Percentiles rank a stretch among this genome's conserved stretches.
phyloP scores from a whole-genome alignment of 148 eudicot genomes.

The Polygonum aviculare region DNA sequence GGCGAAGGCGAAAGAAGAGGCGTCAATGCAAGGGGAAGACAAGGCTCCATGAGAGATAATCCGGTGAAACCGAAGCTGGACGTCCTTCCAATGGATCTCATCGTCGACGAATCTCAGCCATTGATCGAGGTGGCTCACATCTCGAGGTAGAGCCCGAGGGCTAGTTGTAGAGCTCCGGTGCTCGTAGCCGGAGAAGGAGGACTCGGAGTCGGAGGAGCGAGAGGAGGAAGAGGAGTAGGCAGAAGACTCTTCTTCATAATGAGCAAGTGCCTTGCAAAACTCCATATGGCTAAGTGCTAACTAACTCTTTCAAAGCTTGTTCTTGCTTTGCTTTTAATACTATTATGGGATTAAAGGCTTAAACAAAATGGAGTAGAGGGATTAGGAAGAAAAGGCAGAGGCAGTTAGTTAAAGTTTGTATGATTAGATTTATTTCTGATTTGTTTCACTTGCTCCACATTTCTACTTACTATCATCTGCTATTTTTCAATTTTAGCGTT shows the following conservation, averaged over 20 bases:
- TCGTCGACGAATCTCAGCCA: constrained; percentile 13
- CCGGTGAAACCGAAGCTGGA: constrained; percentile 14
- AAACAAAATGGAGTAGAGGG: background rate
- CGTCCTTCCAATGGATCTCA: constrained; percentile 12
- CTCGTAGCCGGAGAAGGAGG: background rate
- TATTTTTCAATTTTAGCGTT: background rate
- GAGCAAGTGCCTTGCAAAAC: background rate
- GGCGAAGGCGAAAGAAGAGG: constrained; percentile 6
- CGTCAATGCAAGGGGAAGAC: background rate
- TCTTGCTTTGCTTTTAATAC: background rate
- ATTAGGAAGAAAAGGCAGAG: constrained; percentile 1
- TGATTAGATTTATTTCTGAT: background rate
- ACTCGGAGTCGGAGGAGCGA: background rate
- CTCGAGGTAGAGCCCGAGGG: background rate
- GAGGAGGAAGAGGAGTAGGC: background rate
- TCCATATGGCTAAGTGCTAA: background rate
- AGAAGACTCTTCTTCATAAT: background rate
- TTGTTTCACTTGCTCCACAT: constrained; percentile 8
- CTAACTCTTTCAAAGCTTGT: background rate
- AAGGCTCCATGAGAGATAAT: background rate
- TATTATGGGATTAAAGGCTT: background rate
- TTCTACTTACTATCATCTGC: background rate
- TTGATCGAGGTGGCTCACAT: background rate
- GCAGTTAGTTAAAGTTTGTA: background rate
- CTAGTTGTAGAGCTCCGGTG: background rate